A percentile compares a stretch with the other conserved stretches of the same genome.
These are phyloP conservation scores for Dichotomopilus funicola DNA, from an alignment of 2,329 filamentous ascomycete genomes.

Conservation along the genomic window DNA sequence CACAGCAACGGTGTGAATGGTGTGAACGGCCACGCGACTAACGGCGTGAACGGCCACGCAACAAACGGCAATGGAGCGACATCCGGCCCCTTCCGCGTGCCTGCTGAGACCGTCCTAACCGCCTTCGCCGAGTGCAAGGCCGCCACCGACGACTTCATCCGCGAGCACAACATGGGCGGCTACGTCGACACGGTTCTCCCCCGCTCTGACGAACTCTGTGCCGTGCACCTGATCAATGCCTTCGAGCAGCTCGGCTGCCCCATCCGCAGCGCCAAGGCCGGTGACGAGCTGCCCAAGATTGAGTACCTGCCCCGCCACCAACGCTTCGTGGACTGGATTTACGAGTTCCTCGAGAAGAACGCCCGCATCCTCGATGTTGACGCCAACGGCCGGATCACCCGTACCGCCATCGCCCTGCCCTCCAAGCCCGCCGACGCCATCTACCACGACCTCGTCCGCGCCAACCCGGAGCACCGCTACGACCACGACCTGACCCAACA, in stretches of 20 bases:
- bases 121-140: not conserved
- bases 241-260: not conserved
- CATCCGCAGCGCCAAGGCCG: not conserved
- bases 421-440: not conserved
- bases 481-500: too few species aligned
- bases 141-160: not conserved
- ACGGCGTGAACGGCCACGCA: too few species aligned
- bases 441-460: not conserved
- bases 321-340: not conserved
- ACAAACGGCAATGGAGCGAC: too few species aligned
- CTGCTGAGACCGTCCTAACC: not conserved
- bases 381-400: not conserved
- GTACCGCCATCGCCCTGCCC: not conserved
- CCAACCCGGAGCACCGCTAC: too few species aligned
- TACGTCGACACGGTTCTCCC: not conserved
- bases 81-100: too few species aligned
- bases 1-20: too few species aligned
- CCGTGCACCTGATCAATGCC: not conserved
- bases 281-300: not conserved
- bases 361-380: not conserved
- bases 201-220: not conserved
- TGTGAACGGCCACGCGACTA: too few species aligned
- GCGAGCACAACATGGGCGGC: not conserved
- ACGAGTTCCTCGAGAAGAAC: not conserved
- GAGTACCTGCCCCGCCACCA: not conserved